phyloP scores from a whole-genome alignment of 2,329 filamentous ascomycete genomes.

The Apiospora arundinis region DNA sequence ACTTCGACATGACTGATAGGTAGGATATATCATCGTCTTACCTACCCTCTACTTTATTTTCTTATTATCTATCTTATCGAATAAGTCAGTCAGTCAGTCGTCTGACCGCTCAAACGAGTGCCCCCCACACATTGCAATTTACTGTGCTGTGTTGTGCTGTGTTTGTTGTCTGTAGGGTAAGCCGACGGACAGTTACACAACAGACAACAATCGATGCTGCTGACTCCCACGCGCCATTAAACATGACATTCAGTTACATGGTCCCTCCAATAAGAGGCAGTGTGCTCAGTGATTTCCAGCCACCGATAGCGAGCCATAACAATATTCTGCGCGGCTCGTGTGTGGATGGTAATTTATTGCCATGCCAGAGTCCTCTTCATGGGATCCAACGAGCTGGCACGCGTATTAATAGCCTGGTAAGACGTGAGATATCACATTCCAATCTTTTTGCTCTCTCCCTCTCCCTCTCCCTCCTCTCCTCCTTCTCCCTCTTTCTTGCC shows the following conservation, averaged over 20 bases:
- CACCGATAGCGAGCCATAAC: neutral
- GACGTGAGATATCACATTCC: conserved; percentile 5
- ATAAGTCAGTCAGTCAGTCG: neutral
- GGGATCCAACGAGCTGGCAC: conserved; percentile 11
- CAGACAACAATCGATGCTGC: conserved; percentile 2
- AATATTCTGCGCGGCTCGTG: neutral
- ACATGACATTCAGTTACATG: neutral
- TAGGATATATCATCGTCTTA: neutral
- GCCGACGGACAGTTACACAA: neutral
- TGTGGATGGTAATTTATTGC: conserved; percentile 7
- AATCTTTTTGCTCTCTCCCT: neutral
- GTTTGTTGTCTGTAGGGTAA: neutral
- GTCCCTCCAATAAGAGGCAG: neutral
- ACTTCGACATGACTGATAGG: neutral
- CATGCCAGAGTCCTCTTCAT: neutral
- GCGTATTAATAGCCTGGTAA: conserved; percentile 17
- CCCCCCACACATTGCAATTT: conserved; percentile 13
- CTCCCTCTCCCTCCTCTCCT: neutral
- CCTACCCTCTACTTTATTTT: neutral
- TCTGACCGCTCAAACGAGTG: conserved; percentile 11
- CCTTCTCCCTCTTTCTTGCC: neutral
- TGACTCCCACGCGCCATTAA: neutral
- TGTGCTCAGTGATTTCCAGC: neutral
- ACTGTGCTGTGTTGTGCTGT: neutral
- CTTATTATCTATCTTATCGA: neutral